Base-by-base conservation (phyloP, 306 rosid genomes). In the Coriaria nepalensis region DNA sequence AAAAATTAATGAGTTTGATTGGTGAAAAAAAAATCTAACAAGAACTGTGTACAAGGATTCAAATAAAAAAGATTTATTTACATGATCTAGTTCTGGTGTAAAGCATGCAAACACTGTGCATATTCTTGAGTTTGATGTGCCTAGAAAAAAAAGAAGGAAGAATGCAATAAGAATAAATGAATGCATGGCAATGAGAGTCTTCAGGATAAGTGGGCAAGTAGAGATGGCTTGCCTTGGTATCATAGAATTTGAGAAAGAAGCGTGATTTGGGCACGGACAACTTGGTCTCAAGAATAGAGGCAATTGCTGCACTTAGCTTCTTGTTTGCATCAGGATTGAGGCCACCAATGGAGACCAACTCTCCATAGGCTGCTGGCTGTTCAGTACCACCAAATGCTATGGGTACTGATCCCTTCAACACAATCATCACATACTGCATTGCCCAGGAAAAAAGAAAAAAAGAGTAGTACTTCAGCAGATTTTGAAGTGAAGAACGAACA, bases 11-110 rank as follows among this genome's bases (percentile, higher is more conserved):
- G 52, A 20, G 44, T 14, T 9, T 51, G 47, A 60, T 51, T 54
- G 36, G 43, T 54, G 45, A 48, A 35, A 37, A 44, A 52, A 49
- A 47, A 49, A 35, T 43, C 67, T 47, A 52, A 43, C 4, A 50
- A 50, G 62, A 59, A 55, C 49, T 48, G 13, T 57, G 57, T 55
- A 35, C 39, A 54, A 52, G 76, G 59, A 56, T 52, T 68, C 63
- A 55, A 62, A 74, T 63, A 50, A 75, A 51, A 68, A 64, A 62
- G 69, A 50, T 54, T 60, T 61, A 70, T 64, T 84, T 75, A 80
- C 95, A 68, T 68, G 81, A 68, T 71, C 93, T 84, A 84, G 87
- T 78, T 71, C 87, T 84, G 93, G 83, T 84, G 95, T 78, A 84
- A 78, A 75, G 87, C 86, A 78, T 77, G 83, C 56, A 85, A 73